phyloP scores from a whole-genome alignment of 2,329 filamentous ascomycete species.

The Cladorrhinum sp. region DNA sequence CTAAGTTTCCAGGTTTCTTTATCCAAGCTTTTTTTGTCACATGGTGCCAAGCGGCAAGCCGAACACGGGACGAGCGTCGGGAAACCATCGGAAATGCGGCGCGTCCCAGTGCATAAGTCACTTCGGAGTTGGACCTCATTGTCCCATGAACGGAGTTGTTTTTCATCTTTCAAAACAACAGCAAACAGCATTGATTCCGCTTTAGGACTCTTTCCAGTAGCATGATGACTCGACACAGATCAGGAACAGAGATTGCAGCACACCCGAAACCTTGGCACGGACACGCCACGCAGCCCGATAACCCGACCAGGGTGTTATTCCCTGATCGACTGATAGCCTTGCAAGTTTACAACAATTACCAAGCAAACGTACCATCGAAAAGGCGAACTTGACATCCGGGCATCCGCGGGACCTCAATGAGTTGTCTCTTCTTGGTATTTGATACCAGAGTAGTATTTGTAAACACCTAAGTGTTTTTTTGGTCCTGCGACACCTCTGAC shows the following conservation, averaged over 20 bases:
- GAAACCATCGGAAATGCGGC: conserved; percentile 1
- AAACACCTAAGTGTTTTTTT: neutral
- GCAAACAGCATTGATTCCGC: neutral
- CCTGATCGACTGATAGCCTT: conserved; percentile 2
- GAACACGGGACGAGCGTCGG: conserved; percentile 1
- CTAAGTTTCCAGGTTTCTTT: neutral
- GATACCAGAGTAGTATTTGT: neutral
- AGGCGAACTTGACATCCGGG: neutral
- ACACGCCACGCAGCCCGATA: conserved; percentile 2
- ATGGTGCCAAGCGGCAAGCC: conserved; percentile 8
- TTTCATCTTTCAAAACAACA: neutral
- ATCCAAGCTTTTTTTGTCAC: conserved; percentile 1
- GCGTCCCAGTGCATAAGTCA: conserved; percentile 1
- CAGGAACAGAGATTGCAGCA: neutral
- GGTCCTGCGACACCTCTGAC: neutral
- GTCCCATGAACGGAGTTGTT: neutral
- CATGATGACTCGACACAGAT: neutral
- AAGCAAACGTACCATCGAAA: neutral
- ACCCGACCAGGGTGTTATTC: conserved; percentile 6
- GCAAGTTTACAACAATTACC: neutral
- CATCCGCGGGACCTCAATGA: neutral
- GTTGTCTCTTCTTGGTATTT: neutral
- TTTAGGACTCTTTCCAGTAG: neutral
- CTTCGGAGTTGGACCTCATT: neutral
- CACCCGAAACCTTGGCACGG: neutral